phyloP scores from a whole-genome alignment of 441 rosid species.

The Populus trichocarpa region DNA sequence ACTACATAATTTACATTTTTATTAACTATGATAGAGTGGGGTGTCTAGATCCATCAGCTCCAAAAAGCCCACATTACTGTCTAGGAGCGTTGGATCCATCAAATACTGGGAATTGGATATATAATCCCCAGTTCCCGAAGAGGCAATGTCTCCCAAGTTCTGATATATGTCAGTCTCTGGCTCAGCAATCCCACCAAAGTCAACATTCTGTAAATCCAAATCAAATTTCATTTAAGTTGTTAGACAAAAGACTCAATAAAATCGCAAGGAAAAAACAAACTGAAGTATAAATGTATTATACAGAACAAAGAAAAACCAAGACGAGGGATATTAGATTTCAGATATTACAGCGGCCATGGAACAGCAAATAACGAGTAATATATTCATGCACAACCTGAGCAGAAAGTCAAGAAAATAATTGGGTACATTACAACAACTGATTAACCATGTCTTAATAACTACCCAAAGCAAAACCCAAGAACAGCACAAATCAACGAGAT shows the following conservation, averaged over 20 bases:
- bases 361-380: background rate
- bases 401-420: background rate
- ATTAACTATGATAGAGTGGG: slow-evolving; percentile 2
- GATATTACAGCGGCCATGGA: background rate
- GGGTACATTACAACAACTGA: background rate
- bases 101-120: background rate
- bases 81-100: background rate
- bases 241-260: background rate
- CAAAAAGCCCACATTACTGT: slow-evolving; percentile 12
- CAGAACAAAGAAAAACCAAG: background rate
- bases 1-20: background rate
- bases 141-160: slow-evolving; percentile 34
- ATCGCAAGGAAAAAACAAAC: background rate
- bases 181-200: background rate
- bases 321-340: background rate
- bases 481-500: too few relatives aligned
- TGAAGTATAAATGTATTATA: background rate
- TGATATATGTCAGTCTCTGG: slow-evolving; percentile 22
- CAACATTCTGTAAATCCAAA: background rate
- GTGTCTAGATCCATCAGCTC: slow-evolving; percentile 29
- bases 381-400: background rate
- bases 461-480: background rate
- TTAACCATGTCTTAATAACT: background rate
- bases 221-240: background rate
- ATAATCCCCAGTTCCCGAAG: background rate